Evolutionary conservation across 495 filamentous ascomycete species (phyloP).

Genomic region (Melanomma pulvis-pyrius): DNA sequence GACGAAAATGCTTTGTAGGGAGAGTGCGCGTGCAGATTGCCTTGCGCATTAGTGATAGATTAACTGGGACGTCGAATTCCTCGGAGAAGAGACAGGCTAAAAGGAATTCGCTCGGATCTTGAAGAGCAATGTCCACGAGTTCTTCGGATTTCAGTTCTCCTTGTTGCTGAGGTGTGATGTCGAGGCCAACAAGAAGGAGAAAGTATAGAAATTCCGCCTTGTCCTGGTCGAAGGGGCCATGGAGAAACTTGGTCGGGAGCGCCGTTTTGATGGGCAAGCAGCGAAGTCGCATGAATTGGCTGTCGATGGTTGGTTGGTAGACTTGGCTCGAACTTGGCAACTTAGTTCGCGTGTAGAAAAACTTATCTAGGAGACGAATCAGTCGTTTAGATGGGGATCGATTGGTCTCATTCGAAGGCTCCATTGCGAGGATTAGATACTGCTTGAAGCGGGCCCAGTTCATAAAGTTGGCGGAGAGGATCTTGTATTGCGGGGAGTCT

Average conservation of each 20-base stretch:
- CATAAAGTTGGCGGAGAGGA: conserved; percentile 1
- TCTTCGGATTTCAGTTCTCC: neutral
- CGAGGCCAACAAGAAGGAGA: neutral
- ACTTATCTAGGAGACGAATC: neutral
- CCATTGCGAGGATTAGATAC: neutral
- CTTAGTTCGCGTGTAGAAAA: neutral
- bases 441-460: neutral
- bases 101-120: neutral
- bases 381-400: neutral
- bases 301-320: neutral
- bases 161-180: neutral
- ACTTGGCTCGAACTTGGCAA: neutral
- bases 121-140: neutral
- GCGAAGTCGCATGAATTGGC: neutral
- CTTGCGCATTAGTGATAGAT: neutral
- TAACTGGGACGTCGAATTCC: neutral
- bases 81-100: conserved; percentile 4
- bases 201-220: neutral
- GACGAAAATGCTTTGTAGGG: neutral
- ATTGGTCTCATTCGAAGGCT: neutral
- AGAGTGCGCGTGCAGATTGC: neutral
- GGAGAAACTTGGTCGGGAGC: neutral
- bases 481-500: neutral
- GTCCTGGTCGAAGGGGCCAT: neutral
- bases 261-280: neutral